A percentile compares a stretch with the other conserved stretches of the same genome.
Conservation (phyloP, 306 rosid genomes). For the Medicago arabica region DNA sequence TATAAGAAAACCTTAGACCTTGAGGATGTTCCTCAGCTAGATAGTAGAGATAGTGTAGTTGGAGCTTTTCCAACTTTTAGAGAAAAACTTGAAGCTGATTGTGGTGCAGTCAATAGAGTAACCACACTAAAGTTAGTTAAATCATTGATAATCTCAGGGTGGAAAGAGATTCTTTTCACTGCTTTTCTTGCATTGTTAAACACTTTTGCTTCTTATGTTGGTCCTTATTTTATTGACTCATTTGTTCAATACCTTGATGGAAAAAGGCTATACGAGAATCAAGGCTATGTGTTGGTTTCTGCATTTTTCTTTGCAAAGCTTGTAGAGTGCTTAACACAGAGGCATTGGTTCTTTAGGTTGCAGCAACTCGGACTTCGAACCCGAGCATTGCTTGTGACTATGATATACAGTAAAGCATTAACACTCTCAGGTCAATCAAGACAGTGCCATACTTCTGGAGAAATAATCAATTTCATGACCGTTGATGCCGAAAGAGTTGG, state of each 20-base stretch:
- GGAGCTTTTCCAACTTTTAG: conserved; percentile 46
- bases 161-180: conserved; percentile 56
- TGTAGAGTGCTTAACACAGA: conserved; percentile 48
- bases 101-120: conserved; percentile 44
- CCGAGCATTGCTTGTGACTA: conserved; percentile 45
- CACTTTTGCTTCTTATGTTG: conserved; percentile 60
- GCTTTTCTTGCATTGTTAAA: conserved; percentile 34
- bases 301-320: conserved; percentile 54
- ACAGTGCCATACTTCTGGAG: conserved; percentile 57
- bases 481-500: conserved; percentile 65
- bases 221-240: conserved; percentile 58
- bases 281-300: conserved; percentile 53
- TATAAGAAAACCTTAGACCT: conserved; percentile 50
- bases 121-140: conserved; percentile 54
- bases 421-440: conserved; percentile 53
- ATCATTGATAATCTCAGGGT: conserved; percentile 39
- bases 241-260: conserved; percentile 60
- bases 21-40: conserved; percentile 63
- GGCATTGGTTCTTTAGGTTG: conserved; percentile 55
- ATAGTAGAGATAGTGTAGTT: conserved; percentile 45
- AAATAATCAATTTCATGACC: conserved; percentile 60
- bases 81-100: conserved; percentile 49
- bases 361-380: conserved; percentile 52
- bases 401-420: conserved; percentile 49
- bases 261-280: conserved; percentile 39